Conservation (phyloP, 1,284 basidiomycete genomes). For the Ceratobasidium sp. region DNA sequence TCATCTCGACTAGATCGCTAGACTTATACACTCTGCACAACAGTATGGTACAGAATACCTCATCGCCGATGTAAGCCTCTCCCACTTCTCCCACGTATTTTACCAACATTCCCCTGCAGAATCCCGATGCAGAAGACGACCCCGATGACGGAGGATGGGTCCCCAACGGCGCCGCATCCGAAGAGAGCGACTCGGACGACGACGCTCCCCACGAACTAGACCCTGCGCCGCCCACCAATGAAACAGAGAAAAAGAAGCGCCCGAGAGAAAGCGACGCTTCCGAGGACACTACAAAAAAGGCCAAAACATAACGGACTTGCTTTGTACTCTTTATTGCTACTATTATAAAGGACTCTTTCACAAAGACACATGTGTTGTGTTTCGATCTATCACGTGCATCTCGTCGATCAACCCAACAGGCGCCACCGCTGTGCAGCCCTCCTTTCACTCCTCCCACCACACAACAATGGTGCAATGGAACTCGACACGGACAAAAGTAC, state of each 20-base stretch:
- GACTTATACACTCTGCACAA: too few species aligned
- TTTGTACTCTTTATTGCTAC: not conserved
- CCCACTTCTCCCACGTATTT: not conserved
- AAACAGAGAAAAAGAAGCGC: constrained; percentile 21
- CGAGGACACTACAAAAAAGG: constrained; percentile 20
- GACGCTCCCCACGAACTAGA: not conserved
- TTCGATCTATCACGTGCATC: not conserved
- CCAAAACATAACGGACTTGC: not conserved
- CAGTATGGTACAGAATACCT: constrained; percentile 26
- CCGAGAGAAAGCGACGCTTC: constrained; percentile 25
- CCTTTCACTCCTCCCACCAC: not conserved
- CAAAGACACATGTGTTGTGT: not conserved
- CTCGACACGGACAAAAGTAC: constrained; percentile 47
- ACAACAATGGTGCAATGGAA: constrained; percentile 47
- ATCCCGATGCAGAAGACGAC: constrained; percentile 25
- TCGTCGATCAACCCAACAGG: constrained; percentile 1
- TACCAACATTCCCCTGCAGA: not conserved
- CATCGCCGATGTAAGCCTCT: constrained; percentile 6
- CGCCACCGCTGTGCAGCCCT: constrained; percentile 1
- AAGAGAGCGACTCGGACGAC: constrained; percentile 25
- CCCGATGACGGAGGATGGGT: constrained; percentile 10
- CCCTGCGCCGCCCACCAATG: not conserved
- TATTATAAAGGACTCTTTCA: not conserved
- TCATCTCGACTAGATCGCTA: not conserved
- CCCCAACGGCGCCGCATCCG: constrained; percentile 21